phyloP scores from a whole-genome alignment of 208 protist species.

The Trypanosoma rangeli region DNA sequence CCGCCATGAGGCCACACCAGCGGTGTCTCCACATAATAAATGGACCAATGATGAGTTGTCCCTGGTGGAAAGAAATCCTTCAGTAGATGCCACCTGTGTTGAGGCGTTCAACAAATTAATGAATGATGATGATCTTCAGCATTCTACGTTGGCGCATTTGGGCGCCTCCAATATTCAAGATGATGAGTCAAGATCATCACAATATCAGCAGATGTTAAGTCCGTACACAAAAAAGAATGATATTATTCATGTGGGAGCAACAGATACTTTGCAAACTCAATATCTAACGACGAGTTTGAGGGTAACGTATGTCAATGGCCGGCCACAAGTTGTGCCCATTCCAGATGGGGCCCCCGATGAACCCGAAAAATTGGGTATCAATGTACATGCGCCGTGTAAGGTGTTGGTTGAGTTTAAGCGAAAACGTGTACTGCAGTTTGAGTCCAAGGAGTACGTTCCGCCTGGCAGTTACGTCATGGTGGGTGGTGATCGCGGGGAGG shows the following conservation, averaged over 20 bases:
- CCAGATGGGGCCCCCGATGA: conserved; percentile 41
- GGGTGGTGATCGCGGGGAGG: conserved; percentile 85
- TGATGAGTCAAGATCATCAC: conserved; percentile 24
- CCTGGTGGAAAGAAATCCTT: neutral
- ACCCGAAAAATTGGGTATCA: conserved; percentile 54
- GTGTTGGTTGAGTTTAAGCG: conserved; percentile 92
- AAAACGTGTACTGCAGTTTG: conserved; percentile 83
- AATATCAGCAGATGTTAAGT: conserved; percentile 10
- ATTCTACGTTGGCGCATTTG: neutral
- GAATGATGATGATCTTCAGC: conserved; percentile 19
- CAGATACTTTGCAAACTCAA: conserved; percentile 92
- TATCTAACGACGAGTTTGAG: conserved; percentile 63
- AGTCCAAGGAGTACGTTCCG: conserved; percentile 64
- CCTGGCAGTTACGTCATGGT: conserved; percentile 87
- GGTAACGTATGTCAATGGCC: conserved; percentile 58
- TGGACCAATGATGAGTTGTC: conserved; percentile 14
- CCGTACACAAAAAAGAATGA: conserved; percentile 30
- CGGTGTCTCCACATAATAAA: conserved; percentile 25
- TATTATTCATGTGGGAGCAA: conserved; percentile 94
- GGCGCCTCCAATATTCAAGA: conserved; percentile 10
- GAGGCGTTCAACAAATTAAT: conserved; percentile 23
- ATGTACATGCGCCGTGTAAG: conserved; percentile 59
- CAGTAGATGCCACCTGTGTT: conserved; percentile 28
- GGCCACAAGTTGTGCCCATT: conserved; percentile 49
- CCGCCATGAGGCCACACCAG: conserved; percentile 16